Evolutionary conservation across 2,329 filamentous ascomycete genomes (phyloP).

Genomic region (Tricladium varicosporioides): DNA sequence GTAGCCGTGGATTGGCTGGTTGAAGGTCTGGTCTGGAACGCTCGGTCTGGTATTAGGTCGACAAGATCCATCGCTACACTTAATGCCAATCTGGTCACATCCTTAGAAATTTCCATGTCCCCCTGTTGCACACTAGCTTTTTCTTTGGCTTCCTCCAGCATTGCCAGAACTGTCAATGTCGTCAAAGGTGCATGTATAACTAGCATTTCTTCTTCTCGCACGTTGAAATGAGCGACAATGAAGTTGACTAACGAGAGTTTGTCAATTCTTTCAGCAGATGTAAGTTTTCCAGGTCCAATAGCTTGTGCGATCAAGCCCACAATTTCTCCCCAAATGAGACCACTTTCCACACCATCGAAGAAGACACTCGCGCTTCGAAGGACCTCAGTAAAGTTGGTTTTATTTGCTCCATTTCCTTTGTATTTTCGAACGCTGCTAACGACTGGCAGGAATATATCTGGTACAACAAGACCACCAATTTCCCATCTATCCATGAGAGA

Average conservation of each 20-base stretch:
- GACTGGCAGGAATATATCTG: slow-evolving; percentile 83
- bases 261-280: slow-evolving; percentile 46
- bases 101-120: slow-evolving; percentile 21
- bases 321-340: slow-evolving; percentile 85
- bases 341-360: slow-evolving; percentile 95
- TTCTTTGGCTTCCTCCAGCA: slow-evolving; percentile 54
- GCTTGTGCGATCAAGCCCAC: slow-evolving; percentile 63
- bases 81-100: slow-evolving; percentile 36
- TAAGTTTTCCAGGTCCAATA: slow-evolving; percentile 47
- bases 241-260: slow-evolving; percentile 76
- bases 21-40: slow-evolving; percentile 46
- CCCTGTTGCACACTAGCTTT: slow-evolving; percentile 31
- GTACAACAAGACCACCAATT: slow-evolving; percentile 85
- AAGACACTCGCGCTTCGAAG: slow-evolving; percentile 91
- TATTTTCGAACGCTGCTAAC: slow-evolving; percentile 78
- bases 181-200: slow-evolving; percentile 78
- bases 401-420: slow-evolving; percentile 61
- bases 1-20: slow-evolving; percentile 27
- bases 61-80: slow-evolving; percentile 56
- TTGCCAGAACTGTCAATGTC: slow-evolving; percentile 58
- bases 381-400: slow-evolving; percentile 77
- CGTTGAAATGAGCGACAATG: slow-evolving; percentile 83
- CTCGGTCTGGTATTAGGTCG: slow-evolving; percentile 62
- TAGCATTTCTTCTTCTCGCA: slow-evolving; percentile 95
- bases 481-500: slow-evolving; percentile 99